Percentiles rank a stretch among this genome's conserved stretches.
Evolutionary conservation across 1,284 basidiomycete genomes (phyloP).

Genomic region (Ganoderma lingzhi): DNA sequence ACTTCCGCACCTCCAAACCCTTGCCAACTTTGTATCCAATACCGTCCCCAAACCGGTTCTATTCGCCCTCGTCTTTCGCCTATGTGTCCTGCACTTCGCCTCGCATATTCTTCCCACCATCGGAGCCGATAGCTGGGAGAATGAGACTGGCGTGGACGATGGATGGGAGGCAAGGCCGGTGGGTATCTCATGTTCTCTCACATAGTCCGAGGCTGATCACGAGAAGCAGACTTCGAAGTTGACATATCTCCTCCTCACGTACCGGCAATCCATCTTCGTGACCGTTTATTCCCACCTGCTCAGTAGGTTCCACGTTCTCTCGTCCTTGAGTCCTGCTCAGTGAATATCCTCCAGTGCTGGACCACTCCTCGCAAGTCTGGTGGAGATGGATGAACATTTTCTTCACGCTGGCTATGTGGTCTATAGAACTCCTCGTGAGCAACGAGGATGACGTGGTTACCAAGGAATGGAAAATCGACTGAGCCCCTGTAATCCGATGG

Average conservation of each 20-base stretch:
- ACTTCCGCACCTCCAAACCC: slow-evolving; percentile 79
- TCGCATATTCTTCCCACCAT: slow-evolving; percentile 87
- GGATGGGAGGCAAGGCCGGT: slow-evolving; percentile 81
- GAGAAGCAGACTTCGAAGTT: slow-evolving; percentile 71
- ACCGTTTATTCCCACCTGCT: slow-evolving; percentile 86
- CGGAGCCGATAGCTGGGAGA: slow-evolving; percentile 82
- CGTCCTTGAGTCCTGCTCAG: background rate
- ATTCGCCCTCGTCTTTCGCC: slow-evolving; percentile 83
- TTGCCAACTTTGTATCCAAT: slow-evolving; percentile 81
- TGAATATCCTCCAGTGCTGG: slow-evolving; percentile 59
- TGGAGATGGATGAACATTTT: slow-evolving; percentile 91
- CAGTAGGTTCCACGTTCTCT: slow-evolving; percentile 52
- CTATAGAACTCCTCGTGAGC: slow-evolving; percentile 80
- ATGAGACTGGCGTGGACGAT: slow-evolving; percentile 66
- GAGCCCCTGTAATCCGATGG: slow-evolving; percentile 12
- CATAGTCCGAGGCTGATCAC: slow-evolving; percentile 4
- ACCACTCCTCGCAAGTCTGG: slow-evolving; percentile 88
- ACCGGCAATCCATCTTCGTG: slow-evolving; percentile 83
- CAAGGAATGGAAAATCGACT: slow-evolving; percentile 84
- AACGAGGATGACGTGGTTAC: slow-evolving; percentile 76
- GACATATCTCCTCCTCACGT: slow-evolving; percentile 78
- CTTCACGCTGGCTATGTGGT: slow-evolving; percentile 84
- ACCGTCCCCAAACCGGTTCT: slow-evolving; percentile 88
- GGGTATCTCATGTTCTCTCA: slow-evolving; percentile 36
- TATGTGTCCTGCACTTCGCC: slow-evolving; percentile 86